Evolutionary conservation across 179 eudicot genomes (phyloP).

Genomic region (Spinacia oleracea): DNA sequence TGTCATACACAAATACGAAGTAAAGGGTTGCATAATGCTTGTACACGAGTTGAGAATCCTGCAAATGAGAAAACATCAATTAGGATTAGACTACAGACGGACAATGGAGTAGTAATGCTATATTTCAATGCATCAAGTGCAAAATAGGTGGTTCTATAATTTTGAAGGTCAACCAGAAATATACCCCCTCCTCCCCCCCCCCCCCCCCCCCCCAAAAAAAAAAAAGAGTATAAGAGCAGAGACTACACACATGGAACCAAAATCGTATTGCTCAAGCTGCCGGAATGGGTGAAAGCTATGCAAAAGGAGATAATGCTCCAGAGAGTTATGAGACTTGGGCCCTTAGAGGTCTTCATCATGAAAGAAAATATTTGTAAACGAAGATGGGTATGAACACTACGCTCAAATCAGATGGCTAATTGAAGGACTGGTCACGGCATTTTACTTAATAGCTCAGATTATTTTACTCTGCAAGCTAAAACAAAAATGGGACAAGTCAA

Average conservation of each 20-base stretch:
- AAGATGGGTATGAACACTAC: too few species aligned
- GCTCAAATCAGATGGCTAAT: too few species aligned
- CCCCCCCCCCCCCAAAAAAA: not conserved
- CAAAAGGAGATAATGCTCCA: too few species aligned
- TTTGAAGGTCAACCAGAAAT: not conserved
- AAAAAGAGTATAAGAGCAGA: not conserved
- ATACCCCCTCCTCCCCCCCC: not conserved
- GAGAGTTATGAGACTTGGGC: too few species aligned
- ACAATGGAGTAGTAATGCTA: not conserved
- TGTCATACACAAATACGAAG: conserved; percentile 79
- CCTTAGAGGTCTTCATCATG: too few species aligned
- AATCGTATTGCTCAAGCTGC: too few species aligned
- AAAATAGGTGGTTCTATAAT: not conserved
- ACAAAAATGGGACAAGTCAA: too few species aligned
- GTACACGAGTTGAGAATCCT: conserved; percentile 89
- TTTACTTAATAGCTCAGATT: too few species aligned
- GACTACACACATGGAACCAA: not conserved
- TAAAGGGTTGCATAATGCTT: conserved; percentile 90
- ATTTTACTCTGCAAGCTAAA: too few species aligned
- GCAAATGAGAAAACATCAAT: conserved; percentile 32
- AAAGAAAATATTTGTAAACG: too few species aligned
- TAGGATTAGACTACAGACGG: conserved; percentile 2
- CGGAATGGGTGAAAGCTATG: too few species aligned
- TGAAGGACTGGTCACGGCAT: too few species aligned
- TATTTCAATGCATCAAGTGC: not conserved